phyloP scores from a whole-genome alignment of 257 asterid species.

The Solanum infundibuliforme region DNA sequence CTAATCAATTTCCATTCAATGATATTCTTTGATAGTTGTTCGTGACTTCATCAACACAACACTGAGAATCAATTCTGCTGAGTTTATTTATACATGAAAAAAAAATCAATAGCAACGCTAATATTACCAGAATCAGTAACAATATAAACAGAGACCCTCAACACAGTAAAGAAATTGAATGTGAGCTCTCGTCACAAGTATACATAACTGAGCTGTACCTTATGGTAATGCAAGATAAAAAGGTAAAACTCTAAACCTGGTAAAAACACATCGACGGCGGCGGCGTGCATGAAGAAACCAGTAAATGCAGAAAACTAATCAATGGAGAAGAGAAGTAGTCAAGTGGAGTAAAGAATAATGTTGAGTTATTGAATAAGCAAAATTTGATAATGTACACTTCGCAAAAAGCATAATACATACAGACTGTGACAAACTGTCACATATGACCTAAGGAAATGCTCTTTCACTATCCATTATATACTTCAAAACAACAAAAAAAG shows the following conservation, averaged over 20 bases:
- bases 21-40: background rate
- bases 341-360: background rate
- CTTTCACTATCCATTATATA: slow-evolving; percentile 57
- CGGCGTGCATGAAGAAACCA: background rate
- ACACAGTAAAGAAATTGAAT: background rate
- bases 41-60: background rate
- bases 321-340: background rate
- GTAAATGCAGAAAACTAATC: background rate
- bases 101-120: background rate
- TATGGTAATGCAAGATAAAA: background rate
- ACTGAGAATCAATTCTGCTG: background rate
- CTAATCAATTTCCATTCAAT: background rate
- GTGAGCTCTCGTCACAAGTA: background rate
- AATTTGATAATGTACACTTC: slow-evolving; percentile 58
- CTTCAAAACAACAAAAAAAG: slow-evolving; percentile 32
- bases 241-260: background rate
- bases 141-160: background rate
- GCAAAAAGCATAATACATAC: slow-evolving; percentile 34
- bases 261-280: background rate
- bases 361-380: slow-evolving; percentile 17
- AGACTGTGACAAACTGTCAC: slow-evolving; percentile 31
- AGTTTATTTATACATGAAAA: background rate
- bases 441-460: slow-evolving; percentile 30
- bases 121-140: background rate
- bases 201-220: background rate